Conservation (phyloP, 352 stramenopile genomes). For the Stephanocyclus meneghinianus region DNA sequence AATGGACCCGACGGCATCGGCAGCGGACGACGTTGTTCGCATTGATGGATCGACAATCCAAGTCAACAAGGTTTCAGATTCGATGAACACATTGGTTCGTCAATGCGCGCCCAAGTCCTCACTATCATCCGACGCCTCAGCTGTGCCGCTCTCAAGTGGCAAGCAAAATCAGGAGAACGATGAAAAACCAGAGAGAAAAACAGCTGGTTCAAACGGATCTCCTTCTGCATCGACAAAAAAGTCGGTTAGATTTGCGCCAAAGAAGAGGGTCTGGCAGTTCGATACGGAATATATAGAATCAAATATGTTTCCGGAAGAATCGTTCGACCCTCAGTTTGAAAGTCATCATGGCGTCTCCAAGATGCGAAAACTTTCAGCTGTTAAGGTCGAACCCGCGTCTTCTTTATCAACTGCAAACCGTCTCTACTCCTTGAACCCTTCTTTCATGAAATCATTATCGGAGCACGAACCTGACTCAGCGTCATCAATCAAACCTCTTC, state of each 20-base stretch:
- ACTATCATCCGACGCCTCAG: too few species aligned
- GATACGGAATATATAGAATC: constrained; percentile 2
- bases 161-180: too few species aligned
- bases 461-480: not conserved
- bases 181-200: too few species aligned
- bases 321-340: constrained; percentile 2
- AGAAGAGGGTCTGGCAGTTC: not conserved
- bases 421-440: not conserved
- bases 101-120: too few species aligned
- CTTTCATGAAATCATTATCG: not conserved
- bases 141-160: too few species aligned
- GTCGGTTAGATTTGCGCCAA: constrained; percentile 15
- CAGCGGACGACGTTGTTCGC: too few species aligned
- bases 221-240: not conserved
- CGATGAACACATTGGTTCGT: too few species aligned
- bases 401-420: not conserved
- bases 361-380: not conserved
- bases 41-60: too few species aligned
- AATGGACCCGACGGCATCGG: too few species aligned
- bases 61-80: too few species aligned
- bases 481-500: not conserved
- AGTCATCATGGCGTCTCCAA: not conserved
- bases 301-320: constrained; percentile 3
- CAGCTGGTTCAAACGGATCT: too few species aligned
- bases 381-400: not conserved